These are phyloP conservation scores for Lactifluus pinguis DNA, from an alignment of 768 basidiomycete genomes.

Conservation along the genomic window DNA sequence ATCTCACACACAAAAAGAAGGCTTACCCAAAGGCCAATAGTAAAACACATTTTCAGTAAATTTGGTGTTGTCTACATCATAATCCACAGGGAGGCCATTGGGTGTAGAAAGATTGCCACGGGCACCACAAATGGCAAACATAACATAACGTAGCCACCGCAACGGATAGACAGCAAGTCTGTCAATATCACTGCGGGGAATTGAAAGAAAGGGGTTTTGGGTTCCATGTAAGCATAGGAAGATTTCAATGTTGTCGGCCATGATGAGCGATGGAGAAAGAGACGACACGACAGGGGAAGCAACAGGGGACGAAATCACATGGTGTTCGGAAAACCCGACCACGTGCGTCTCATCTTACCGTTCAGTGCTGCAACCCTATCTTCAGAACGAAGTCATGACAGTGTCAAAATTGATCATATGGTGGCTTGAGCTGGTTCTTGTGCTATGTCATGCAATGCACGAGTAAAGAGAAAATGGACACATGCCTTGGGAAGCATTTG, in stretches of 20 bases:
- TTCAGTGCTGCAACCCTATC: conserved; percentile 41
- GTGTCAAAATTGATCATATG: too few relatives aligned
- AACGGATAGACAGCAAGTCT: neutral
- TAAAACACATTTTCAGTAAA: neutral
- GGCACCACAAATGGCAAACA: neutral
- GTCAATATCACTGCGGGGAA: neutral
- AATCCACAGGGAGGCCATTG: neutral
- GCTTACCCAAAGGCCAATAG: neutral
- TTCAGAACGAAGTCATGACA: conserved; percentile 42
- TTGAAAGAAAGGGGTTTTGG: neutral
- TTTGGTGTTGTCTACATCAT: neutral
- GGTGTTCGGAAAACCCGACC: neutral
- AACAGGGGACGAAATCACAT: neutral
- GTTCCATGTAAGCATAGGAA: too few relatives aligned
- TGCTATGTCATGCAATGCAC: too few relatives aligned
- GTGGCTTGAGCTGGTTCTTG: too few relatives aligned
- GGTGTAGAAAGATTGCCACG: neutral
- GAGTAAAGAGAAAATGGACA: too few relatives aligned
- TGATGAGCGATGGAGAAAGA: too few relatives aligned
- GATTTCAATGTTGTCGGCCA: too few relatives aligned
- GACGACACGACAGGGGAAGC: neutral
- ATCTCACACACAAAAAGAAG: neutral
- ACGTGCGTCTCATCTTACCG: conserved; percentile 72
- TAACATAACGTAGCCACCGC: neutral
- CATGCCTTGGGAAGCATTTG: too few relatives aligned